These are phyloP conservation scores for Linum tenue DNA, from an alignment of 345 rosid species.

Conservation along the genomic window DNA sequence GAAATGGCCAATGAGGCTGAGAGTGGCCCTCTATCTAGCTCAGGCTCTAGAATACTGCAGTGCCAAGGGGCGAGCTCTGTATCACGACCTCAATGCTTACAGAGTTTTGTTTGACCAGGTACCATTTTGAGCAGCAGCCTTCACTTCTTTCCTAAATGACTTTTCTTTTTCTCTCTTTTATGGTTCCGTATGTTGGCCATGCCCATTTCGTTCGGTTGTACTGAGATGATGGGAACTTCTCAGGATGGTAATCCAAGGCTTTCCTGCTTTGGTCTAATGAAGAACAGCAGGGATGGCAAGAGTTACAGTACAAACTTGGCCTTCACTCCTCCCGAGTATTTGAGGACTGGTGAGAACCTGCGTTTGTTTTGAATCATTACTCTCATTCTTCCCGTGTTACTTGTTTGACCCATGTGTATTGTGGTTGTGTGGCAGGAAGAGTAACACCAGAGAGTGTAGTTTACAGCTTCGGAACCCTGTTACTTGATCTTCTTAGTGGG, in stretches of 20 bases:
- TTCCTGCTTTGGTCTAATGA: slow-evolving; percentile 92
- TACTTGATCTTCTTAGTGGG: slow-evolving; percentile 94
- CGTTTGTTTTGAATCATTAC: neutral
- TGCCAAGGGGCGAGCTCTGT: slow-evolving; percentile 80
- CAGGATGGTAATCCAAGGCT: slow-evolving; percentile 94
- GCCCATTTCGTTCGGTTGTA: slow-evolving; percentile 1
- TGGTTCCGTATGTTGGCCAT: neutral
- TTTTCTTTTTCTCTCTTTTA: neutral
- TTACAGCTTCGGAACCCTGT: slow-evolving; percentile 91
- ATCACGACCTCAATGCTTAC: slow-evolving; percentile 95
- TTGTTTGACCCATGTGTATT: neutral
- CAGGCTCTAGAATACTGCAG: slow-evolving; percentile 87
- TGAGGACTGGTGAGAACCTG: slow-evolving; percentile 53
- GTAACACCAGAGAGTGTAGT: slow-evolving; percentile 86
- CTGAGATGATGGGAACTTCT: slow-evolving; percentile 9
- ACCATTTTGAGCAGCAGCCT: neutral
- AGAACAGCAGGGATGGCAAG: slow-evolving; percentile 91
- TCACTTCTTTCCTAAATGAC: neutral
- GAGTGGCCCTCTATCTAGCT: slow-evolving; percentile 84
- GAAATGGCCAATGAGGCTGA: slow-evolving; percentile 97
- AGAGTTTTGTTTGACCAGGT: slow-evolving; percentile 91
- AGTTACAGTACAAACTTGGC: slow-evolving; percentile 94
- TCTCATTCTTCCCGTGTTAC: neutral
- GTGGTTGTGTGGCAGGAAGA: slow-evolving; percentile 45
- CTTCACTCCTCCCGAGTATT: slow-evolving; percentile 94